Conservation (phyloP, 495 filamentous ascomycete species). For the Neurospora cerealis region DNA sequence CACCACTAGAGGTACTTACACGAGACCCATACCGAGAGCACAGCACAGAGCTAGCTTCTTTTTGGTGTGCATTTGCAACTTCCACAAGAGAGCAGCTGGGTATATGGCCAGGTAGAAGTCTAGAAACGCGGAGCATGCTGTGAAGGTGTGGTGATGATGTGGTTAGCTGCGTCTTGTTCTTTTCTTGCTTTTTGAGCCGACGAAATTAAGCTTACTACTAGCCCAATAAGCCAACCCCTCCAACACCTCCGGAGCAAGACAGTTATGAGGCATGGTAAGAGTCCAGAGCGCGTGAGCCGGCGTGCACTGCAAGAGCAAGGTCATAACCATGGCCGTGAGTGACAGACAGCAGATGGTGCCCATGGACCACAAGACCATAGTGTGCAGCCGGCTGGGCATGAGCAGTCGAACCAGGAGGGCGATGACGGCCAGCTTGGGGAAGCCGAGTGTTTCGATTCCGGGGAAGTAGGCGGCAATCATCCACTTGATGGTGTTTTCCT, state of each 20-base stretch:
- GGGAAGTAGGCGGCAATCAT: slow-evolving; percentile 27
- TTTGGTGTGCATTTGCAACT: slow-evolving; percentile 11
- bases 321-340: slow-evolving; percentile 22
- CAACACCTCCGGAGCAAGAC: not conserved
- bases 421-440: slow-evolving; percentile 38
- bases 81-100: slow-evolving; percentile 8
- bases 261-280: slow-evolving; percentile 10
- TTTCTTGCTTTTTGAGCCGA: not conserved
- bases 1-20: slow-evolving; percentile 2
- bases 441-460: slow-evolving; percentile 30
- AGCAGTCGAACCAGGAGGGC: slow-evolving; percentile 31
- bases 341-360: slow-evolving; percentile 17
- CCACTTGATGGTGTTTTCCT: slow-evolving; percentile 20
- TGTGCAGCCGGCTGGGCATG: slow-evolving; percentile 18
- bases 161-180: not conserved
- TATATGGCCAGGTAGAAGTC: slow-evolving; percentile 21
- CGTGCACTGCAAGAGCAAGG: slow-evolving; percentile 33
- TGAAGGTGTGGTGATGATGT: not conserved
- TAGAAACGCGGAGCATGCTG: slow-evolving; percentile 8
- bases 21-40: slow-evolving; percentile 17
- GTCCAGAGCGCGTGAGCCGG: slow-evolving; percentile 36
- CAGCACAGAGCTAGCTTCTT: slow-evolving; percentile 18
- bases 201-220: not conserved
- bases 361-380: slow-evolving; percentile 27
- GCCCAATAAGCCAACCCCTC: not conserved